These are phyloP conservation scores for Aspergillus japonicus DNA, from an alignment of 2,329 filamentous ascomycete species.

Conservation along the genomic window DNA sequence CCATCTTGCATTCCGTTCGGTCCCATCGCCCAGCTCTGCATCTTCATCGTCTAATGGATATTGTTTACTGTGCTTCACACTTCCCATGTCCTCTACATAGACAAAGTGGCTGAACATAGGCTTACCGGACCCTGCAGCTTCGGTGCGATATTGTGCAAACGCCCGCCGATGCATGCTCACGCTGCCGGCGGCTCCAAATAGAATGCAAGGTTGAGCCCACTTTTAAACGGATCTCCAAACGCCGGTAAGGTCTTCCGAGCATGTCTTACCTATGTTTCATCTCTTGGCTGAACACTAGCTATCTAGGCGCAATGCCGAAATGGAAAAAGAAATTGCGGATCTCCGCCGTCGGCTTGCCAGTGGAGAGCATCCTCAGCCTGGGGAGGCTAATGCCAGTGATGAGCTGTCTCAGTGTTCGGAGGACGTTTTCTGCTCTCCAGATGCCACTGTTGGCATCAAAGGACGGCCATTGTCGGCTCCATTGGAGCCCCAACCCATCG, in stretches of 20 bases:
- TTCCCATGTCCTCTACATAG: background rate
- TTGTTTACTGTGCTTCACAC: background rate
- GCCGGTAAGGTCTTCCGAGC: conserved; percentile 35
- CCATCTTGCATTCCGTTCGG: background rate
- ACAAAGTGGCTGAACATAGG: conserved; percentile 19
- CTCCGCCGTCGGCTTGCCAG: conserved; percentile 46
- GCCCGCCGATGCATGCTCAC: conserved; percentile 60
- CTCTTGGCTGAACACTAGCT: conserved; percentile 11
- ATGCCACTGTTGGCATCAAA: conserved; percentile 29
- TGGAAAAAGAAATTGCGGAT: conserved; percentile 58
- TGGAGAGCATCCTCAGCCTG: conserved; percentile 26
- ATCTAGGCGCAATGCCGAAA: conserved; percentile 59
- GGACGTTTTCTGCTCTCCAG: conserved; percentile 33
- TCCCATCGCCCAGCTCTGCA: background rate
- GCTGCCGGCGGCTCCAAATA: conserved; percentile 61
- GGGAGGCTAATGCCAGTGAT: conserved; percentile 29
- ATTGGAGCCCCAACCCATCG: conserved; percentile 33
- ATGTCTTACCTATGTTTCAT: background rate
- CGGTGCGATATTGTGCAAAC: conserved; percentile 65
- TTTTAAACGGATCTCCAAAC: conserved; percentile 66
- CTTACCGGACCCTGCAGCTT: conserved; percentile 45
- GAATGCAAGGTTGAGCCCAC: conserved; percentile 65
- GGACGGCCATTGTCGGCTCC: conserved; percentile 35
- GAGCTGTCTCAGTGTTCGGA: conserved; percentile 36
- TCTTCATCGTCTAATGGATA: background rate